phyloP scores from a whole-genome alignment of 768 basidiomycete species.

The Phanerochaete carnosa region DNA sequence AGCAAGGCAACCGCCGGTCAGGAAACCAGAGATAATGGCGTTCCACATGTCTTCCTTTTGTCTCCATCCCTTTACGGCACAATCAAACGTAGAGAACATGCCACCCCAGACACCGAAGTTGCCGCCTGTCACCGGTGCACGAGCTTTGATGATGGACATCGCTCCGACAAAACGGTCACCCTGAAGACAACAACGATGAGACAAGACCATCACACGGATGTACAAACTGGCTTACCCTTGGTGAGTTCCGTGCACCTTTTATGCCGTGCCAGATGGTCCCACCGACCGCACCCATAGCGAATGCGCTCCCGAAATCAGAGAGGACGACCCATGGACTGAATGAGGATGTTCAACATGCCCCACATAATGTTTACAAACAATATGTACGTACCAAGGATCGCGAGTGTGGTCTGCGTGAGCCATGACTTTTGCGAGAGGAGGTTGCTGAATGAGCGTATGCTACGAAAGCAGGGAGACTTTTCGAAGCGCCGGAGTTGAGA shows the following conservation, averaged over 20 bases:
- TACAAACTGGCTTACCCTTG: slow-evolving; percentile 55
- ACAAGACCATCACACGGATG: background rate
- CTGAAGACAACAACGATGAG: slow-evolving; percentile 33
- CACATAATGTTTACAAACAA: background rate
- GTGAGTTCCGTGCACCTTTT: slow-evolving; percentile 96
- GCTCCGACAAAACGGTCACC: slow-evolving; percentile 95
- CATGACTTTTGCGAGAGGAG: slow-evolving; percentile 39
- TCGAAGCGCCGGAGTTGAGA: slow-evolving; percentile 2
- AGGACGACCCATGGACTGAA: slow-evolving; percentile 95
- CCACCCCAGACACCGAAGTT: slow-evolving; percentile 97
- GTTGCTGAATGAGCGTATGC: background rate
- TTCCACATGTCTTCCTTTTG: slow-evolving; percentile 99
- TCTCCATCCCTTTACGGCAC: slow-evolving; percentile 93
- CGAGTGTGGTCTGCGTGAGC: slow-evolving; percentile 90
- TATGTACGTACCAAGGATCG: slow-evolving; percentile 76
- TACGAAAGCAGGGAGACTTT: slow-evolving; percentile 8
- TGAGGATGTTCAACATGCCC: background rate
- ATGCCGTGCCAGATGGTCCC: slow-evolving; percentile 99
- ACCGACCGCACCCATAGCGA: slow-evolving; percentile 97
- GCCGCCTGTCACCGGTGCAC: slow-evolving; percentile 96
- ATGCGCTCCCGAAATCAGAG: slow-evolving; percentile 97
- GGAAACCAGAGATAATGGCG: slow-evolving; percentile 95
- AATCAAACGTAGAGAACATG: slow-evolving; percentile 98
- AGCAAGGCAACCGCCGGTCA: slow-evolving; percentile 96
- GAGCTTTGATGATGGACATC: slow-evolving; percentile 93